A percentile compares a stretch with the other conserved stretches of the same genome.
phyloP scores from a whole-genome alignment of 2,329 filamentous ascomycete species.

The Aspergillus versicolor region DNA sequence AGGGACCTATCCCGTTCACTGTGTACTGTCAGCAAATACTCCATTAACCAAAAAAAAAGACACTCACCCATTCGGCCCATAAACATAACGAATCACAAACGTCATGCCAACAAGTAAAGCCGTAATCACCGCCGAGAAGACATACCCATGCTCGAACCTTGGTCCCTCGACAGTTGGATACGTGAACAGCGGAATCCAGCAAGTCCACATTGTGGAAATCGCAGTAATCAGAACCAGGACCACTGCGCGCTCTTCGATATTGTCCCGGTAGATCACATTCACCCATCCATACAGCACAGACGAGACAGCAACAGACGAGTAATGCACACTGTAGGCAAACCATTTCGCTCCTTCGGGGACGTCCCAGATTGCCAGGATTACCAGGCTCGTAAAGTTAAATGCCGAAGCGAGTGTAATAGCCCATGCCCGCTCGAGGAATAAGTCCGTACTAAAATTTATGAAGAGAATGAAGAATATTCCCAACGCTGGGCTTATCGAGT shows the following conservation, averaged over 20 bases:
- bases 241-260: slow-evolving; percentile 1
- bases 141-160: neutral
- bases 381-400: neutral
- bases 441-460: neutral
- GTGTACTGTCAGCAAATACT: neutral
- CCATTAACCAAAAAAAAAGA: neutral
- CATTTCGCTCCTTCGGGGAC: neutral
- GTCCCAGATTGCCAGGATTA: neutral
- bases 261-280: neutral
- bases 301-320: neutral
- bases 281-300: neutral
- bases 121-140: neutral
- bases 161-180: neutral
- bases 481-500: neutral
- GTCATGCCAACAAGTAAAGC: neutral
- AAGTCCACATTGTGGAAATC: slow-evolving; percentile 1
- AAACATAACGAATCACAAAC: neutral
- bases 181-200: neutral
- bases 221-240: neutral
- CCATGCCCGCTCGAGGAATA: slow-evolving; percentile 2
- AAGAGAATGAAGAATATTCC: slow-evolving; percentile 3
- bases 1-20: neutral
- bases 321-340: slow-evolving; percentile 1
- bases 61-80: neutral
- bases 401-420: neutral